These are phyloP conservation scores for Dendrobium chrysotoxum DNA, from an alignment of 106 monocot genomes.

Conservation along the genomic window DNA sequence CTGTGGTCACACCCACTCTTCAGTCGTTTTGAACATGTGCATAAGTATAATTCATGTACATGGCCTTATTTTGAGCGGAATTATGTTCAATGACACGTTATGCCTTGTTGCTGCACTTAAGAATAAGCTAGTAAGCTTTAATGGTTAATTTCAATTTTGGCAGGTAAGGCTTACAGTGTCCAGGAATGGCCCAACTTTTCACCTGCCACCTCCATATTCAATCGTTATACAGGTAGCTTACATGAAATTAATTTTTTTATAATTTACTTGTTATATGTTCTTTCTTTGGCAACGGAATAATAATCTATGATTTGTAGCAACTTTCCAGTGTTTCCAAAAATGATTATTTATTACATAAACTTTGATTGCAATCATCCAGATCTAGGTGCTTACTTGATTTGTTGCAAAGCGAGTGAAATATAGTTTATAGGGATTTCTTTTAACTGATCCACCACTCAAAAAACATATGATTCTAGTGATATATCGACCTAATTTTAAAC, in stretches of 20 bases:
- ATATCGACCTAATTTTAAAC: too few species aligned
- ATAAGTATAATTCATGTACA: background rate
- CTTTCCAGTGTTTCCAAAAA: background rate
- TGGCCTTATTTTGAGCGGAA: background rate
- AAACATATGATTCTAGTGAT: too few species aligned
- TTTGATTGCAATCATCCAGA: too few species aligned
- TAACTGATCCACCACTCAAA: too few species aligned
- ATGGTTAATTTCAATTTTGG: background rate
- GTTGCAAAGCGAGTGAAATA: too few species aligned
- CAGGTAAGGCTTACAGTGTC: conserved; percentile 49
- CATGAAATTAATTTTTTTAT: background rate
- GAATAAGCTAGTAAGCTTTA: background rate
- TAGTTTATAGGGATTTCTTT: too few species aligned
- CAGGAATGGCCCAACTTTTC: conserved; percentile 25
- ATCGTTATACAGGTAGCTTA: conserved; percentile 36
- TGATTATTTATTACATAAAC: too few species aligned
- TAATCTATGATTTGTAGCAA: background rate
- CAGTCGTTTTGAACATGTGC: background rate
- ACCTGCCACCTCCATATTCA: conserved; percentile 50
- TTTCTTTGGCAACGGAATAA: background rate
- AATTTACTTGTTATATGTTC: background rate
- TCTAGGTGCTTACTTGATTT: too few species aligned
- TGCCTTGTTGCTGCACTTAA: background rate
- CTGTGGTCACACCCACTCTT: background rate
- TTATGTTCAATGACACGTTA: background rate